Evolutionary conservation across 2,329 filamentous ascomycete species (phyloP).

Genomic region (Exophiala spinifera): DNA sequence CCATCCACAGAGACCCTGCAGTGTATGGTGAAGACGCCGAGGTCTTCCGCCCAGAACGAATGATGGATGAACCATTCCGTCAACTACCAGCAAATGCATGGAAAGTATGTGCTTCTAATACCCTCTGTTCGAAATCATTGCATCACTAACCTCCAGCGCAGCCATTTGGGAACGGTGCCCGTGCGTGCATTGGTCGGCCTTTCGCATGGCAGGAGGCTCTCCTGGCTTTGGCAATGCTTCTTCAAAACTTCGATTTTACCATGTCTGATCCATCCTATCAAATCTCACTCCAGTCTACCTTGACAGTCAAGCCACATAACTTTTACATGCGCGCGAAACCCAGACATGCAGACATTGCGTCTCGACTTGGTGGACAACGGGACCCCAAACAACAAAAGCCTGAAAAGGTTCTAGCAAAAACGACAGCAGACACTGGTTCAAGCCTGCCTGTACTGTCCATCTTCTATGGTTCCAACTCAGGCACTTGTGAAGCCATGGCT

Average conservation of each 20-base stretch:
- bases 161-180: constrained; percentile 69
- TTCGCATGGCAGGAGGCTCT: constrained; percentile 74
- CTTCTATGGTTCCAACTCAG: constrained; percentile 70
- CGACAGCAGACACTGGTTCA: not conserved
- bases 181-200: constrained; percentile 68
- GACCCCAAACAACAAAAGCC: not conserved
- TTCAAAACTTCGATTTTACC: constrained; percentile 69
- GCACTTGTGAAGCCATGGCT: constrained; percentile 69
- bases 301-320: constrained; percentile 48
- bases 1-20: constrained; percentile 59
- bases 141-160: constrained; percentile 13
- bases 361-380: not conserved
- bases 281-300: constrained; percentile 37
- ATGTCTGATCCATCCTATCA: constrained; percentile 54
- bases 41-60: constrained; percentile 67
- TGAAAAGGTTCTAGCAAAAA: not conserved
- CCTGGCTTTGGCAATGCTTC: constrained; percentile 58
- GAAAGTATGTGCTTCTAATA: constrained; percentile 45
- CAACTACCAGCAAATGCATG: constrained; percentile 60
- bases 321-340: constrained; percentile 58
- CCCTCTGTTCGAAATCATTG: not conserved
- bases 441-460: constrained; percentile 54
- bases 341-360: not conserved
- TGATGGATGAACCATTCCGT: constrained; percentile 66
- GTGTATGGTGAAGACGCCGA: constrained; percentile 64